Percentiles rank a stretch among this genome's conserved stretches.
Evolutionary conservation across 352 stramenopile genomes (phyloP).

Genomic region (Plasmopara halstedii): DNA sequence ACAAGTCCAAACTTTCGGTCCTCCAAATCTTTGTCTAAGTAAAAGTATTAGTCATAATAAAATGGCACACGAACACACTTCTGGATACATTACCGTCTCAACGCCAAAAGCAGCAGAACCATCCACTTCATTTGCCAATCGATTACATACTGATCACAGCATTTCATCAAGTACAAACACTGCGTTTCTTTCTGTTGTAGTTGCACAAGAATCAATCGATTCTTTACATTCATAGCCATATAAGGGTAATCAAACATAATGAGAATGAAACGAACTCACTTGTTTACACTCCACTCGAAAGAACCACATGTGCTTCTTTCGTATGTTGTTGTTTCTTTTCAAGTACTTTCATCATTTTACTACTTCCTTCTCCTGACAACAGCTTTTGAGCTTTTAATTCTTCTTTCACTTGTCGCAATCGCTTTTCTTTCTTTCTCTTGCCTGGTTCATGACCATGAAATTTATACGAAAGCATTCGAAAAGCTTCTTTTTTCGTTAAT

Average conservation of each 20-base stretch:
- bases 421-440: slow-evolving; percentile 98
- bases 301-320: slow-evolving; percentile 79
- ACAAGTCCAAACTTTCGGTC: too few relatives aligned
- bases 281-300: slow-evolving; percentile 53
- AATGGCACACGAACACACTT: slow-evolving; percentile 14
- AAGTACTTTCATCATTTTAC: slow-evolving; percentile 80
- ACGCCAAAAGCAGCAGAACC: slow-evolving; percentile 39
- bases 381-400: slow-evolving; percentile 69
- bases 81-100: slow-evolving; percentile 29
- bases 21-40: slow-evolving; percentile 14
- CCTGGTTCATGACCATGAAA: slow-evolving; percentile 96
- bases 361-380: slow-evolving; percentile 65
- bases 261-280: background rate
- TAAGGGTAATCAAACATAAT: background rate
- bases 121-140: slow-evolving; percentile 36
- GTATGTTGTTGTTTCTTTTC: slow-evolving; percentile 78
- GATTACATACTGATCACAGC: slow-evolving; percentile 16
- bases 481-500: slow-evolving; percentile 97
- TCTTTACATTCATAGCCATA: slow-evolving; percentile 38
- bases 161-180: slow-evolving; percentile 13
- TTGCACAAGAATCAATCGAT: slow-evolving; percentile 51
- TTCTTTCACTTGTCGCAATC: slow-evolving; percentile 81
- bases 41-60: slow-evolving; percentile 22
- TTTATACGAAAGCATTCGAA: slow-evolving; percentile 96
- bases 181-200: slow-evolving; percentile 49